Conservation (phyloP, 306 rosid species). For the Pyrus betulifolia region DNA sequence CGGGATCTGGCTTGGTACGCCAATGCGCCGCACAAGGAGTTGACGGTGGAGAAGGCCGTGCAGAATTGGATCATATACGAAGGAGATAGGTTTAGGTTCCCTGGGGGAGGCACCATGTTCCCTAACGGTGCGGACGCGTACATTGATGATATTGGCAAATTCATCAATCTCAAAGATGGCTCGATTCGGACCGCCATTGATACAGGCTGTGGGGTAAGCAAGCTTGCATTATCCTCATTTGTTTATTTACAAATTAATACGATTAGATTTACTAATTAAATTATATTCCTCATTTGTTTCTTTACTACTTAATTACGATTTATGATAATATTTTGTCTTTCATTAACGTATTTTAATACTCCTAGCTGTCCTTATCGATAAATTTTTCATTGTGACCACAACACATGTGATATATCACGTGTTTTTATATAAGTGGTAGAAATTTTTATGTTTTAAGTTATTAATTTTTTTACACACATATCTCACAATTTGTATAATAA, state of each 20-base stretch:
- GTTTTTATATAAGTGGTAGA: no score
- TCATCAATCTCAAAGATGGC: constrained; percentile 50
- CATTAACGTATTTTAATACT: neutral
- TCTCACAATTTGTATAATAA: no score
- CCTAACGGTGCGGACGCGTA: constrained; percentile 77
- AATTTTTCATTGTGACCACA: no score
- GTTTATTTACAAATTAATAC: neutral
- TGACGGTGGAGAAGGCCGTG: constrained; percentile 86
- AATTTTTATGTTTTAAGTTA: no score
- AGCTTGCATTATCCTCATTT: neutral
- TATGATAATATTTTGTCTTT: neutral
- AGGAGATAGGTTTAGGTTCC: constrained; percentile 60
- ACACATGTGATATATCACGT: no score
- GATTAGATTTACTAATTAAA: no score
- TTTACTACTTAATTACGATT: neutral
- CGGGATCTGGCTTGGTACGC: constrained; percentile 74
- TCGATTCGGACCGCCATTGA: constrained; percentile 77
- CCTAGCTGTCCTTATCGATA: no score
- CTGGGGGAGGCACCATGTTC: constrained; percentile 92
- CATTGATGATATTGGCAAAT: constrained; percentile 58
- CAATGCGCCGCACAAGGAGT: constrained; percentile 71
- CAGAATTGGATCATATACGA: constrained; percentile 82
- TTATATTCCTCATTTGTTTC: neutral
- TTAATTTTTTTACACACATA: no score
- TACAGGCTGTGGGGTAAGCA: constrained; percentile 84